Percentiles rank a stretch among this genome's conserved stretches.
phyloP scores from a whole-genome alignment of 441 rosid species.

The Omphalea diandra region DNA sequence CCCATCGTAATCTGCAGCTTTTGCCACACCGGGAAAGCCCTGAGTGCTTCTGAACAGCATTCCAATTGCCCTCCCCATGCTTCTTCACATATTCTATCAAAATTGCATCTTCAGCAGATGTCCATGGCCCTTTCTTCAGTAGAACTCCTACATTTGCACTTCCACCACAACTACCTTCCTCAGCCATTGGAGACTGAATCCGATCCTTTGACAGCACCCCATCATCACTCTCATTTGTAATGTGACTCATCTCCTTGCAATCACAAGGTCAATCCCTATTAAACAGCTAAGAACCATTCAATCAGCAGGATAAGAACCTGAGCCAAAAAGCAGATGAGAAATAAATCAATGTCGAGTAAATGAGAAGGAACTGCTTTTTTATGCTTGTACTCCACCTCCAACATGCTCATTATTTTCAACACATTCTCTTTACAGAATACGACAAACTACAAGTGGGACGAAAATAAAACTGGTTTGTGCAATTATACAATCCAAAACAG shows the following conservation, averaged over 20 bases:
- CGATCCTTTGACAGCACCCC: conserved; percentile 49
- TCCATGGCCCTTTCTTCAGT: conserved; percentile 99
- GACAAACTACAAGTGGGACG: conserved; percentile 22
- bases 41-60: conserved; percentile 90
- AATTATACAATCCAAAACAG: conserved; percentile 15
- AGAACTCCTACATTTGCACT: conserved; percentile 42
- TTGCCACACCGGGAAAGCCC: conserved; percentile 93
- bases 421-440: conserved; percentile 12
- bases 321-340: conserved; percentile 26
- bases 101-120: conserved; percentile 86
- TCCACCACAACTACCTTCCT: conserved; percentile 44
- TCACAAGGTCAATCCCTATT: conserved; percentile 37
- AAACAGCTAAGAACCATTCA: conserved; percentile 42
- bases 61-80: conserved; percentile 99
- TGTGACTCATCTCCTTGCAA: conserved; percentile 64
- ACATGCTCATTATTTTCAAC: conserved; percentile 16
- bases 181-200: conserved; percentile 49
- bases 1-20: conserved; percentile 98
- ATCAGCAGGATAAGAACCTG: conserved; percentile 41
- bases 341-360: conserved; percentile 21
- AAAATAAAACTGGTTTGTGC: conserved; percentile 17
- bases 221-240: conserved; percentile 59
- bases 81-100: conserved; percentile 85
- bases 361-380: conserved; percentile 16
- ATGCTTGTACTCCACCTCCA: conserved; percentile 32